Conservation (phyloP, 2,329 filamentous ascomycete species). For the Trichophyton mentagrophytes region DNA sequence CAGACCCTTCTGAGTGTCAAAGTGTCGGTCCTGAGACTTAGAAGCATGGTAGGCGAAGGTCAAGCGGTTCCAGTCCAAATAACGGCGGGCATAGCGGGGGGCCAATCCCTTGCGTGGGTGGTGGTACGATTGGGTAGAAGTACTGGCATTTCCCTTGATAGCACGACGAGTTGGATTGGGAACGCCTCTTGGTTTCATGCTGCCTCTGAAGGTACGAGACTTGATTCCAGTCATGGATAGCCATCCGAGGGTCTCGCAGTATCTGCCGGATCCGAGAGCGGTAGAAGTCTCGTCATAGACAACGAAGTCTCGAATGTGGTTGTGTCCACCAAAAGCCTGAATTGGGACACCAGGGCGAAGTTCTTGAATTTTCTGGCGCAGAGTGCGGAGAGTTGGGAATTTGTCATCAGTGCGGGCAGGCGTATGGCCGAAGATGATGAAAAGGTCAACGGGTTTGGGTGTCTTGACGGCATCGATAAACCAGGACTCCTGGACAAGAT, state of each 20-base stretch:
- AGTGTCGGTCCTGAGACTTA: constrained; percentile 35
- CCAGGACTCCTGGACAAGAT: constrained; percentile 44
- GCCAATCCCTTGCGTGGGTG: constrained; percentile 4
- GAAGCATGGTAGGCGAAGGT: constrained; percentile 52
- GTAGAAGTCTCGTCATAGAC: constrained; percentile 51
- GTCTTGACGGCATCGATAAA: constrained; percentile 46
- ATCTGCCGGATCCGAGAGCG: constrained; percentile 50
- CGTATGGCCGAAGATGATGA: constrained; percentile 53
- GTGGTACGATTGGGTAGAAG: neutral
- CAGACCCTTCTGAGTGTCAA: constrained; percentile 39
- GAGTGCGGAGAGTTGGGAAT: constrained; percentile 35
- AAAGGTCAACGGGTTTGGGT: constrained; percentile 48
- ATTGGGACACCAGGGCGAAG: constrained; percentile 46
- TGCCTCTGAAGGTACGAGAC: constrained; percentile 34
- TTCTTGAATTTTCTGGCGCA: constrained; percentile 48
- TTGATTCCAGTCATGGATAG: constrained; percentile 50
- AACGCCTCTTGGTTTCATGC: constrained; percentile 29
- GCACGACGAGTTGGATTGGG: constrained; percentile 32
- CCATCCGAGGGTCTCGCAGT: constrained; percentile 58
- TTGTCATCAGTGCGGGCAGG: constrained; percentile 36
- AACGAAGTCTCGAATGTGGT: constrained; percentile 52
- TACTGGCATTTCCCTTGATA: constrained; percentile 13
- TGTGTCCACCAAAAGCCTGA: constrained; percentile 54
- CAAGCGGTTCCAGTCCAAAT: constrained; percentile 56
- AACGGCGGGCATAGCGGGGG: constrained; percentile 43